phyloP scores from a whole-genome alignment of 306 rosid species.

The Rosa rugosa region DNA sequence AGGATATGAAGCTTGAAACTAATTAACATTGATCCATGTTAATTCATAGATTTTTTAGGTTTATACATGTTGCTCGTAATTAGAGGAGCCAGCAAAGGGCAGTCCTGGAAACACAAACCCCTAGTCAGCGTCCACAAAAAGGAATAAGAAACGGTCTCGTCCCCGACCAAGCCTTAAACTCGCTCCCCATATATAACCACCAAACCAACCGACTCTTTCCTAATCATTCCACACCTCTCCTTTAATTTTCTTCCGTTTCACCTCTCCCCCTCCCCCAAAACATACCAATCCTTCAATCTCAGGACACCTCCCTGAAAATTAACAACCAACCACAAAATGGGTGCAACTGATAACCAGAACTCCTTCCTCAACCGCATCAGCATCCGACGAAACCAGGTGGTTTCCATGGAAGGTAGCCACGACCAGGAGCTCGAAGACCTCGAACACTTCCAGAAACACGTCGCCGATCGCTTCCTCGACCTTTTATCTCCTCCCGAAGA shows the following conservation, averaged over 20 bases:
- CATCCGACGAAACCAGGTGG: constrained; percentile 83
- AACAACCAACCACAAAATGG: constrained; percentile 42
- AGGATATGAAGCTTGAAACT: too few relatives aligned
- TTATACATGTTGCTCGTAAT: neutral
- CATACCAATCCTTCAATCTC: neutral
- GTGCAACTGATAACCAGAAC: constrained; percentile 72
- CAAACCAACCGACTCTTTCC: constrained; percentile 21
- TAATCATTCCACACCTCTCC: constrained; percentile 22
- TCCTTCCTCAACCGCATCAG: constrained; percentile 90
- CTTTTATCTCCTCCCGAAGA: constrained; percentile 57
- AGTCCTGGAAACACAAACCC: constrained; percentile 14
- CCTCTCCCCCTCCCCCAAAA: neutral
- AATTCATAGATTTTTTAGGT: too few relatives aligned
- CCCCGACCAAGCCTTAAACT: constrained; percentile 34
- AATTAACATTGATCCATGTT: too few relatives aligned
- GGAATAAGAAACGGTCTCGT: constrained; percentile 40
- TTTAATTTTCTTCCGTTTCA: neutral
- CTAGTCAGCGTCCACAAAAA: constrained; percentile 37
- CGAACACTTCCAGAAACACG: constrained; percentile 77
- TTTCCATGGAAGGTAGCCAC: constrained; percentile 75
- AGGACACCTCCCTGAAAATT: neutral
- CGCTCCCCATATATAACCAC: constrained; percentile 24
- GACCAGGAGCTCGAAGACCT: constrained; percentile 84
- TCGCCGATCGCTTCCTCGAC: constrained; percentile 61
- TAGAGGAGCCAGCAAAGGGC: neutral